Evolutionary conservation across 352 stramenopile species (phyloP), one percentile per base, ranked within the genome.

Genomic region (Phytopythium oedochilum): DNA sequence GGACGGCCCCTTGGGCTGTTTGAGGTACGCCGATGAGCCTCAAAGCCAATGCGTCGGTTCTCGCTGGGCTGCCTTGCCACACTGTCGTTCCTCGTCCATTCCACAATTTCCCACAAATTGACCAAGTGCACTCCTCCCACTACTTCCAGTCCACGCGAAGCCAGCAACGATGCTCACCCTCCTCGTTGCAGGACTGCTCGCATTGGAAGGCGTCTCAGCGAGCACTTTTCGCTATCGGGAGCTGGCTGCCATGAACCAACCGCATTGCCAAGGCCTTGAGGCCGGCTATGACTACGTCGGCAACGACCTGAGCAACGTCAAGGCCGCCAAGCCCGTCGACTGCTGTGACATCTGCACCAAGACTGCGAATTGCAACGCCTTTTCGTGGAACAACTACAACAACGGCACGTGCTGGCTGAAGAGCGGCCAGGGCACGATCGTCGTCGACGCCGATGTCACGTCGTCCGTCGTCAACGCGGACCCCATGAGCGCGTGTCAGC

Each of bases 361-460:
- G 35, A 15, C 10, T n/a, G n/a, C n/a, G n/a, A 55, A 56, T 2
- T 75, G 66, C 50, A 44, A 56, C 35, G 66, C 64, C 2, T 77
- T 65, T 53, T 59, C 64, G 32, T 76, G 68, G 66, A 73, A 53
- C 40, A 62, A 68, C 43, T 11, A 31, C 14, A 78, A 78, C 29
- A 62, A 66, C 28, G 69, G 65, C 39, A 78, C 63, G n/a, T 78
- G 69, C 63, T 78, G 66, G 61, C 49, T 75, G 10, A 78, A 78
- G 66, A 68, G 49, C 39, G 39, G 20, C 25, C 66, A 68, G 52
- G 64, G 54, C 22, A 47, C 48, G 8, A 57, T 52, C 4, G 38
- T 54, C 5, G 22, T 20, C 1, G 57, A 60, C 17, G 36, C 52
- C 15, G 45, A 57, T 15, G 59, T 64, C 25, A 40, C 36, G 8